These are phyloP conservation scores for Hysterium pulicare DNA, from an alignment of 2,329 filamentous ascomycete species.

Conservation along the genomic window DNA sequence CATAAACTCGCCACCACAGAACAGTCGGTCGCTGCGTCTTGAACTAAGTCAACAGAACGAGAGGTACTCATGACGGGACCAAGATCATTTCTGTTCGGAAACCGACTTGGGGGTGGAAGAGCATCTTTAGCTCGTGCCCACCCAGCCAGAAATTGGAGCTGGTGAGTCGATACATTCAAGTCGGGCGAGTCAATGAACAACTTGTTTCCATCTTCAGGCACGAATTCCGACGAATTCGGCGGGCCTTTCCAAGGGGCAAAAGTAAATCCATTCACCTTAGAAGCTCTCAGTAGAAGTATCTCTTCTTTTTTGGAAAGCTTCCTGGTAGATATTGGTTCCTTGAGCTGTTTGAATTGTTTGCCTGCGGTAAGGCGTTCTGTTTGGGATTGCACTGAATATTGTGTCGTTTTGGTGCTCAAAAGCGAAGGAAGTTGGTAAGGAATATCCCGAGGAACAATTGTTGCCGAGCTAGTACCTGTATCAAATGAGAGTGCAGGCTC, in stretches of 20 bases:
- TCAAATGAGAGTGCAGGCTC: neutral
- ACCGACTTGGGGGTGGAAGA: constrained; percentile 47
- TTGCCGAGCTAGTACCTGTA: neutral
- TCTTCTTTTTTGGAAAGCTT: constrained; percentile 67
- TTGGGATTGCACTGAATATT: neutral
- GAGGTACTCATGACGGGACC: constrained; percentile 56
- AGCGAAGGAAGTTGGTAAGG: too few species aligned
- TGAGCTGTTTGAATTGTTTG: constrained; percentile 33
- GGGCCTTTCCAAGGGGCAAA: constrained; percentile 81
- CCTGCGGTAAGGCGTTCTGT: neutral
- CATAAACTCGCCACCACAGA: constrained; percentile 95
- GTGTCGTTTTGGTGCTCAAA: too few species aligned
- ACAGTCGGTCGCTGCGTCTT: constrained; percentile 94
- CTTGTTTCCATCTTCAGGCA: constrained; percentile 45
- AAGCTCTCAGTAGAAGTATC: constrained; percentile 71
- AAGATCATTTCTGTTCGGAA: constrained; percentile 23
- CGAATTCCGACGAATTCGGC: constrained; percentile 62
- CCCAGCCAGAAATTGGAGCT: constrained; percentile 71
- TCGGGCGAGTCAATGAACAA: constrained; percentile 67
- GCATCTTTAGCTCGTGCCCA: constrained; percentile 79
- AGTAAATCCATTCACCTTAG: constrained; percentile 74
- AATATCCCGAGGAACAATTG: too few species aligned
- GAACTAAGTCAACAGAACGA: constrained; percentile 74
- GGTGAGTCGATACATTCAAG: constrained; percentile 70
- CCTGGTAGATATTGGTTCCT: constrained; percentile 54